phyloP scores from a whole-genome alignment of 106 monocot species.

The Chionographis japonica region DNA sequence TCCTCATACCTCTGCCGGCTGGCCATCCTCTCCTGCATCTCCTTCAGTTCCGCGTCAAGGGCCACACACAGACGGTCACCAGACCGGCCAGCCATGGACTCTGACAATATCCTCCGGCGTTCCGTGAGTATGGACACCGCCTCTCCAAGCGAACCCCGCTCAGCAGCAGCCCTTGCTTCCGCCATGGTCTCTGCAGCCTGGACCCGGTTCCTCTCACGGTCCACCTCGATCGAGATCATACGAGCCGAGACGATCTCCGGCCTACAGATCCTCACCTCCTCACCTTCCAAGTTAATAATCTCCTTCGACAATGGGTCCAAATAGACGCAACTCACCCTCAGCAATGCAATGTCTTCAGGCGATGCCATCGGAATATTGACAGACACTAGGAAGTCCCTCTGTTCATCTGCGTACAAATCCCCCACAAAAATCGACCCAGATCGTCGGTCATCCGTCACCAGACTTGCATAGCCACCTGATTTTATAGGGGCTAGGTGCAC shows the following conservation, averaged over 20 bases:
- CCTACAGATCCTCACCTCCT: slow-evolving; percentile 38
- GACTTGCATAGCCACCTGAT: slow-evolving; percentile 69
- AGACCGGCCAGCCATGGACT: slow-evolving; percentile 34
- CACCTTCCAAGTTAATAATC: slow-evolving; percentile 13
- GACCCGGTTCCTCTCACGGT: slow-evolving; percentile 72
- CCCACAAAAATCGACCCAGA: slow-evolving; percentile 58
- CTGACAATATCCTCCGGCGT: slow-evolving; percentile 25
- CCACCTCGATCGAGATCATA: slow-evolving; percentile 57
- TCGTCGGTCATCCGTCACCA: slow-evolving; percentile 27
- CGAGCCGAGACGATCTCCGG: slow-evolving; percentile 11
- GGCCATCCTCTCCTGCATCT: slow-evolving; percentile 94
- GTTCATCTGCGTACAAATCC: slow-evolving; percentile 88
- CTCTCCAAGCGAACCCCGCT: slow-evolving; percentile 52
- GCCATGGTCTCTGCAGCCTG: slow-evolving; percentile 77
- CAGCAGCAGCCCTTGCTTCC: slow-evolving; percentile 60
- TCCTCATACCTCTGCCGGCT: slow-evolving; percentile 63
- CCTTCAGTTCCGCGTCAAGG: slow-evolving; percentile 69
- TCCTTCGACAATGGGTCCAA: slow-evolving; percentile 47
- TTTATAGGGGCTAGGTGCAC: slow-evolving; percentile 37
- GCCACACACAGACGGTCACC: slow-evolving; percentile 56
- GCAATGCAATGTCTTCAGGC: slow-evolving; percentile 24
- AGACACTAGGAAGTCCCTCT: slow-evolving; percentile 73
- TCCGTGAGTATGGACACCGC: slow-evolving; percentile 59
- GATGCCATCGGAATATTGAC: slow-evolving; percentile 39
- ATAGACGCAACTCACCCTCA: slow-evolving; percentile 49